A percentile compares a stretch with the other conserved stretches of the same genome.
Evolutionary conservation across 1,284 basidiomycete species (phyloP).

Genomic region (Phylloporus sp.): DNA sequence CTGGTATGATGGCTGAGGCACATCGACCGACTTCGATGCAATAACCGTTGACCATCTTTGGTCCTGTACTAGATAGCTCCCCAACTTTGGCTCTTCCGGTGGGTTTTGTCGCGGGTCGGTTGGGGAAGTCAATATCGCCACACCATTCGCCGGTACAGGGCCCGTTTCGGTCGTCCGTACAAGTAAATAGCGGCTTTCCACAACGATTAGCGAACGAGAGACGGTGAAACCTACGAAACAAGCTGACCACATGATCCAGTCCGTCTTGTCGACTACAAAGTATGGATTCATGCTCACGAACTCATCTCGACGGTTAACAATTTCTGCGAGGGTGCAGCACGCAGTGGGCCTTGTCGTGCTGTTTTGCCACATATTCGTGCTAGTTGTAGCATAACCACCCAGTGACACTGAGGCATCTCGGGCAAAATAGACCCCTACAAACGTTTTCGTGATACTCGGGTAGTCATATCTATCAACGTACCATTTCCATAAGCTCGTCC

Average conservation of each 20-base stretch:
- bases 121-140: neutral
- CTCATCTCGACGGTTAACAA: neutral
- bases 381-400: neutral
- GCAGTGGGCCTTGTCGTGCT: neutral
- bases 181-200: neutral
- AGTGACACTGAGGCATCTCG: neutral
- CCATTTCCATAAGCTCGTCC: neutral
- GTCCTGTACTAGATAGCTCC: neutral
- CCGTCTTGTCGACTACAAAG: neutral
- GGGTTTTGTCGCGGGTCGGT: no score
- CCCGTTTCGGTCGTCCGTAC: neutral
- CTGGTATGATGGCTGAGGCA: neutral
- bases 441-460: no score
- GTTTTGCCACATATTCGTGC: neutral
- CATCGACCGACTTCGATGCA: neutral
- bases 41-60: neutral
- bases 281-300: neutral
- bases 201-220: neutral
- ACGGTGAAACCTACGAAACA: neutral
- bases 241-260: slow-evolving; percentile 5
- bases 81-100: neutral
- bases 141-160: no score
- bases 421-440: slow-evolving; percentile 1
- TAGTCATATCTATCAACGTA: neutral
- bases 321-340: slow-evolving; percentile 1